These are phyloP conservation scores for Ramalina intermedia DNA, from an alignment of 495 filamentous ascomycete species.

Conservation along the genomic window DNA sequence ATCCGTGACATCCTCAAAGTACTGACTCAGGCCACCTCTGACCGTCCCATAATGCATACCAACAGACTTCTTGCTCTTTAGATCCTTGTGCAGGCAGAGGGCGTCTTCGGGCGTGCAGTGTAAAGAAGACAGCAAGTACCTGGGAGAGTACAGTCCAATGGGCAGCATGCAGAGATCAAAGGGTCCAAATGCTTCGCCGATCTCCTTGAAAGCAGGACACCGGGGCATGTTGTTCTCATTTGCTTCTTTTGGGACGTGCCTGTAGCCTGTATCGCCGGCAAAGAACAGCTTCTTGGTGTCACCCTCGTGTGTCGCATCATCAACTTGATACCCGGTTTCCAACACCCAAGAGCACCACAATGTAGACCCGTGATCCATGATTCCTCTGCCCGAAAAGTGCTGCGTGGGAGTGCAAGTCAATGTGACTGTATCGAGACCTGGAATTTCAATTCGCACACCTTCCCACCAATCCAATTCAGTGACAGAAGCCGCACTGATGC, in stretches of 20 bases:
- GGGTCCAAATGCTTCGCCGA: slow-evolving; percentile 23
- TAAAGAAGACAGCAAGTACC: slow-evolving; percentile 20
- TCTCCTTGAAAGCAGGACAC: slow-evolving; percentile 27
- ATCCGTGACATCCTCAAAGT: slow-evolving; percentile 28
- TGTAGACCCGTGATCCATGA: slow-evolving; percentile 18
- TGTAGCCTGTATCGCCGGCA: slow-evolving; percentile 26
- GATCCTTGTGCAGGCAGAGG: slow-evolving; percentile 23
- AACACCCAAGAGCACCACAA: slow-evolving; percentile 44
- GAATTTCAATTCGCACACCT: slow-evolving; percentile 16
- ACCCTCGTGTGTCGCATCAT: background rate
- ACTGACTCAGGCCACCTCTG: slow-evolving; percentile 21
- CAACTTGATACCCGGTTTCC: slow-evolving; percentile 1
- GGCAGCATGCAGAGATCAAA: slow-evolving; percentile 31
- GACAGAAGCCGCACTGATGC: slow-evolving; percentile 26
- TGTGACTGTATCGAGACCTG: slow-evolving; percentile 14
- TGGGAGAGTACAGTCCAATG: slow-evolving; percentile 25
- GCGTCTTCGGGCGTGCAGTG: slow-evolving; percentile 28
- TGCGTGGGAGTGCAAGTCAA: slow-evolving; percentile 30
- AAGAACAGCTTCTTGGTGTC: slow-evolving; percentile 2
- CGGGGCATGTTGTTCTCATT: slow-evolving; percentile 15
- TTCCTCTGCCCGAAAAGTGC: slow-evolving; percentile 27
- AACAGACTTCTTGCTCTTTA: slow-evolving; percentile 25
- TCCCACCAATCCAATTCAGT: slow-evolving; percentile 42
- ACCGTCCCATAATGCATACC: slow-evolving; percentile 33
- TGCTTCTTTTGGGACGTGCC: slow-evolving; percentile 14